Conservation (phyloP, 768 basidiomycete species). For the Russula lepida region DNA sequence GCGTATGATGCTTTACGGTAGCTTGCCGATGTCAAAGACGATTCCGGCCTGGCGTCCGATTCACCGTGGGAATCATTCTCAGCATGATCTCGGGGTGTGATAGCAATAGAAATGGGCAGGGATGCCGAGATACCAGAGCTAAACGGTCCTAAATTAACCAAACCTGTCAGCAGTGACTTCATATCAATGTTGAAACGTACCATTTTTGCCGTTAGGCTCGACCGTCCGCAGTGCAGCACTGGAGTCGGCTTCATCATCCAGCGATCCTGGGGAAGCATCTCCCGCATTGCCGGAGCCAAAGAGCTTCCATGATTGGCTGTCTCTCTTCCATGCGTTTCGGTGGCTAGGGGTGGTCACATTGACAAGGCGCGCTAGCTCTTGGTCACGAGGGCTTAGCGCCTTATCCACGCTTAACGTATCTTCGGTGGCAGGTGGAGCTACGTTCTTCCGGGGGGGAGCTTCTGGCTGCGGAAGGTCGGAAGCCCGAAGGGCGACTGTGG, state of each 20-base stretch:
- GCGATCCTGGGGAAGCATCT: slow-evolving; percentile 24
- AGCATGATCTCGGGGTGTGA: slow-evolving; percentile 24
- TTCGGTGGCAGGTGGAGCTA: not conserved
- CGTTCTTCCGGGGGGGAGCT: slow-evolving; percentile 3
- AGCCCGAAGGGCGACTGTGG: slow-evolving; percentile 47
- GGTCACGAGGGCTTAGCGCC: slow-evolving; percentile 35
- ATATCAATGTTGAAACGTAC: not conserved
- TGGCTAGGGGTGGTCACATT: slow-evolving; percentile 65
- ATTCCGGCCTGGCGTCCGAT: slow-evolving; percentile 21
- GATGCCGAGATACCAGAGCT: slow-evolving; percentile 38
- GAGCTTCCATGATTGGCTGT: slow-evolving; percentile 54
- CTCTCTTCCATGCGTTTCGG: slow-evolving; percentile 58
- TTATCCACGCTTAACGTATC: slow-evolving; percentile 17
- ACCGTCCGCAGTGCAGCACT: slow-evolving; percentile 18
- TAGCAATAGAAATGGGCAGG: slow-evolving; percentile 52
- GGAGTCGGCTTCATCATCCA: slow-evolving; percentile 26
- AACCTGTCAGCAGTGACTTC: not conserved
- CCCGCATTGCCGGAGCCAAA: slow-evolving; percentile 34
- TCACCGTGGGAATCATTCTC: not conserved
- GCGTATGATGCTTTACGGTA: slow-evolving; percentile 54
- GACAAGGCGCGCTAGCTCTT: slow-evolving; percentile 51
- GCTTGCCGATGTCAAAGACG: slow-evolving; percentile 21
- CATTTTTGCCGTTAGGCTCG: slow-evolving; percentile 17
- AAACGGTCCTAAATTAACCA: not conserved
- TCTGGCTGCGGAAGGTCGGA: slow-evolving; percentile 13